Conservation (phyloP, 2,329 filamentous ascomycete species). For the Coniochaeta prunicola region DNA sequence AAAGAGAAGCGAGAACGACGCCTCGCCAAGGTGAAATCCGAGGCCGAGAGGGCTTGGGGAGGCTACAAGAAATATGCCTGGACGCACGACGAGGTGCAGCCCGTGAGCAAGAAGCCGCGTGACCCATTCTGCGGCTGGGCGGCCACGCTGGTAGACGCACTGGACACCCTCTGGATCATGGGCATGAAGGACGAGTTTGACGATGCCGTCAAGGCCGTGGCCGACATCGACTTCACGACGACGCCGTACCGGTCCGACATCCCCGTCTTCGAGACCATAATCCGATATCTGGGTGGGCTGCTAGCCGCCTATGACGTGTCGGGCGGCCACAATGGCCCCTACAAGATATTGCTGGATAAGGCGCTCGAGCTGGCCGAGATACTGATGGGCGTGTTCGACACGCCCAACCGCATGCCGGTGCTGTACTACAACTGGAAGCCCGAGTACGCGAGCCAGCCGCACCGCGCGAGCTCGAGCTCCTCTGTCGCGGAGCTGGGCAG, state of each 20-base stretch:
- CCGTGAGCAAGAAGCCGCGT: conserved; percentile 57
- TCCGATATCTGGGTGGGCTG: conserved; percentile 83
- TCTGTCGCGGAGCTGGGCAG: conserved; percentile 68
- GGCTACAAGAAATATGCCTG: conserved; percentile 77
- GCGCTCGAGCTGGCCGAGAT: conserved; percentile 74
- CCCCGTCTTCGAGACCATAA: conserved; percentile 88
- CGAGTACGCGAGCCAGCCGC: conserved; percentile 53
- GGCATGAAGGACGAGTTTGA: conserved; percentile 72
- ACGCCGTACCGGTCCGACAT: conserved; percentile 57
- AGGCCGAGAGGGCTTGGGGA: conserved; percentile 72
- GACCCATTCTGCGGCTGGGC: conserved; percentile 92
- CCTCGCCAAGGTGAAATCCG: conserved; percentile 59
- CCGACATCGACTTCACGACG: conserved; percentile 76
- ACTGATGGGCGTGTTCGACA: conserved; percentile 79
- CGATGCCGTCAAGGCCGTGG: conserved; percentile 63
- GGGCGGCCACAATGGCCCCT: conserved; percentile 45
- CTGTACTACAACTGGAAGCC: conserved; percentile 75
- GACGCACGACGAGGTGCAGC: conserved; percentile 79
- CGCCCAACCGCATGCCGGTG: conserved; percentile 86
- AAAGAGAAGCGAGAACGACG: conserved; percentile 58
- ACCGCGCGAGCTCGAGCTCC: conserved; percentile 49
- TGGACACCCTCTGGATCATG: conserved; percentile 87
- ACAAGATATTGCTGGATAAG: conserved; percentile 66
- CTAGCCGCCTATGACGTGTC: conserved; percentile 83
- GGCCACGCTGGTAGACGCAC: conserved; percentile 73